A percentile compares a stretch with the other conserved stretches of the same genome.
Conservation (phyloP, 2,329 filamentous ascomycete species). For the Davidsoniella neocaledoniae region DNA sequence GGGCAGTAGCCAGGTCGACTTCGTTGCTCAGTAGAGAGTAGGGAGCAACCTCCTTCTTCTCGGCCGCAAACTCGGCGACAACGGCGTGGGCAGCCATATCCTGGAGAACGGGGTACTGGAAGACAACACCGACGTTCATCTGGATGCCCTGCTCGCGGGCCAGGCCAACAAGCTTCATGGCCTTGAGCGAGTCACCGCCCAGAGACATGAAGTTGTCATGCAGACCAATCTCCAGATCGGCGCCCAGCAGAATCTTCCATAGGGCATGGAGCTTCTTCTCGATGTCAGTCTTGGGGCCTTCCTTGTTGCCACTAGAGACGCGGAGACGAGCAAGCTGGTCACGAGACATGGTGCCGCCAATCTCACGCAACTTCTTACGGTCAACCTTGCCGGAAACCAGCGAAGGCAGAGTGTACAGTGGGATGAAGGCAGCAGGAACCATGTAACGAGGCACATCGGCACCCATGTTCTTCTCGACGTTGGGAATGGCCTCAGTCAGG, state of each 20-base stretch:
- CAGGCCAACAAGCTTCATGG: constrained; percentile 32
- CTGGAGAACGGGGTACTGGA: constrained; percentile 27
- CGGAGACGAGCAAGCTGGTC: constrained; percentile 14
- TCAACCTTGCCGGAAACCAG: constrained; percentile 33
- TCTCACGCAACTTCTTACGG: constrained; percentile 29
- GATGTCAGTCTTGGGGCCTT: constrained; percentile 22
- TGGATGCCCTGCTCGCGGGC: constrained; percentile 23
- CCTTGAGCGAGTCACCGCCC: constrained; percentile 34
- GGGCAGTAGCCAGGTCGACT: constrained; percentile 20
- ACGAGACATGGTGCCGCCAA: constrained; percentile 25
- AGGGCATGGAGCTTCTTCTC: constrained; percentile 23
- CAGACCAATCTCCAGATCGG: constrained; percentile 19
- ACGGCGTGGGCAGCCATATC: constrained; percentile 24
- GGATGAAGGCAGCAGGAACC: constrained; percentile 31
- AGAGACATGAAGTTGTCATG: constrained; percentile 30
- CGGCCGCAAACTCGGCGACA: constrained; percentile 12
- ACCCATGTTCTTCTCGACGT: constrained; percentile 20
- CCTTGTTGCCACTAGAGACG: constrained; percentile 17
- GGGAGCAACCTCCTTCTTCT: constrained; percentile 17
- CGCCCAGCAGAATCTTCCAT: constrained; percentile 24
- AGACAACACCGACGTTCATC: constrained; percentile 29
- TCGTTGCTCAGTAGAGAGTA: constrained; percentile 24
- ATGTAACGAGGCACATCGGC: constrained; percentile 28
- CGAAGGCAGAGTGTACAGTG: constrained; percentile 28
- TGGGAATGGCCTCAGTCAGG: constrained; percentile 18